Evolutionary conservation across 2,329 filamentous ascomycete genomes (phyloP), one percentile per base, ranked within the genome.

Genomic region (Fusarium tupiense): DNA sequence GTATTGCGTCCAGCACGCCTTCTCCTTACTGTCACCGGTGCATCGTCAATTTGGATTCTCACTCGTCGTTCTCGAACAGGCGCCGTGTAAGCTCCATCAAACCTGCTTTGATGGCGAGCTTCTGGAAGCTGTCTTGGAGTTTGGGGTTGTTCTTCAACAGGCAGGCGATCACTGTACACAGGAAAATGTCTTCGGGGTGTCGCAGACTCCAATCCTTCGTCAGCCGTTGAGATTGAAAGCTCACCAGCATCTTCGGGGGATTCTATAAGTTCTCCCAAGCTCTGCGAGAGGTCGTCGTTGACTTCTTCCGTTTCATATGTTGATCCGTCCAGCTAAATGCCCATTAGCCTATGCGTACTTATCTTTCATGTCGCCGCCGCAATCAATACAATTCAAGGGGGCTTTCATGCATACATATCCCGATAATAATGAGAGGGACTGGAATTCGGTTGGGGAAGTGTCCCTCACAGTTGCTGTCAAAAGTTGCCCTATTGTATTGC

Each of bases 91-190:
- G 61, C 67, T 44, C 75, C 69, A 29, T 69, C 69, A n/a, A 78
- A 66, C 37, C 70, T 66, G 50, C 77, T 78, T 50, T 68, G 76
- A 41, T 78, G 74, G 41, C 74, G 75, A 37, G 75, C 69, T 67
- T 78, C 77, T 53, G 72, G 75, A 16, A 78, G 49, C n/a, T 74
- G 56, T 49, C 65, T 56, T n/a, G 77, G 75, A 29, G 75, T 78
- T 44, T 71, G 77, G 20, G 76, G 75, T 24, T 78, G 77, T 37
- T 66, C 46, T 41, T 67, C 50, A 33, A 61, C 56, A 6, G 70
- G 56, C 22, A 74, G 22, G 24, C 38, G 52, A 67, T 78, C 77
- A 47, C 75, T 70, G 49, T 78, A 78, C 24, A 78, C 71, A 20
- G 74, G 53, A 29, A 78, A 40, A n/a, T 52, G 41, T 58, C 66